phyloP scores from a whole-genome alignment of 164 flowering plant genomes.

The Dillenia suffruticosa region DNA sequence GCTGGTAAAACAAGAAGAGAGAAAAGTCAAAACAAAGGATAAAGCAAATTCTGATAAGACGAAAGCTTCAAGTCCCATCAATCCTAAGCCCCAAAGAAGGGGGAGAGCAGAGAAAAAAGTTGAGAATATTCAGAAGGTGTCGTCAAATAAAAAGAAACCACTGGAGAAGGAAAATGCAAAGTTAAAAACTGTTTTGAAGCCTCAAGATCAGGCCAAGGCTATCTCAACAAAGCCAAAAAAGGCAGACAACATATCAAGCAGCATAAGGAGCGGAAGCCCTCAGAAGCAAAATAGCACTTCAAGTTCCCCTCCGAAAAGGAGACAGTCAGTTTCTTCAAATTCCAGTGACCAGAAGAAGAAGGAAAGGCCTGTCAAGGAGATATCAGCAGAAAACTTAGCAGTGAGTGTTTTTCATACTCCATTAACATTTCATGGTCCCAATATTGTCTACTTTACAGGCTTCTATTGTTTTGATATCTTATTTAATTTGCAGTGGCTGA shows the following conservation, averaged over 20 bases:
- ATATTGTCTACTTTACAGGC: too few species aligned
- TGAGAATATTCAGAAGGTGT: constrained; percentile 22
- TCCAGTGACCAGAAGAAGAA: constrained; percentile 19
- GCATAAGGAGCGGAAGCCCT: constrained; percentile 7
- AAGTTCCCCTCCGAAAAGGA: constrained; percentile 6
- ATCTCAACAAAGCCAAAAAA: constrained; percentile 22
- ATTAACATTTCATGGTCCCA: too few species aligned
- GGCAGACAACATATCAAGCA: constrained; percentile 18
- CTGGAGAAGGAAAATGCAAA: constrained; percentile 24
- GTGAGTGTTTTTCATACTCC: constrained; percentile 27
- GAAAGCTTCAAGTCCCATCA: constrained; percentile 22
- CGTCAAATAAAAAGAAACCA: constrained; percentile 18
- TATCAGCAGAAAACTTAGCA: constrained; percentile 7
- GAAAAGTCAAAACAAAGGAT: constrained; percentile 16
- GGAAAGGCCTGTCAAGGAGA: constrained; percentile 20
- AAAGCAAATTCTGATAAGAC: constrained; percentile 18
- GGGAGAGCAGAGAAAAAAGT: constrained; percentile 25
- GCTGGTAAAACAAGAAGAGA: constrained; percentile 12
- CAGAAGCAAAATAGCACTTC: not conserved
- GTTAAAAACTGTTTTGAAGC: constrained; percentile 11
- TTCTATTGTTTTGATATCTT: too few species aligned
- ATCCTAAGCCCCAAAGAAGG: constrained; percentile 22
- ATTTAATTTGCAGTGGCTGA: too few species aligned
- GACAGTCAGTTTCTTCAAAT: constrained; percentile 3
- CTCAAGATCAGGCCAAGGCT: constrained; percentile 25